Base-by-base conservation (phyloP, 2,329 filamentous ascomycete species). In the Cercospora nicotianae region DNA sequence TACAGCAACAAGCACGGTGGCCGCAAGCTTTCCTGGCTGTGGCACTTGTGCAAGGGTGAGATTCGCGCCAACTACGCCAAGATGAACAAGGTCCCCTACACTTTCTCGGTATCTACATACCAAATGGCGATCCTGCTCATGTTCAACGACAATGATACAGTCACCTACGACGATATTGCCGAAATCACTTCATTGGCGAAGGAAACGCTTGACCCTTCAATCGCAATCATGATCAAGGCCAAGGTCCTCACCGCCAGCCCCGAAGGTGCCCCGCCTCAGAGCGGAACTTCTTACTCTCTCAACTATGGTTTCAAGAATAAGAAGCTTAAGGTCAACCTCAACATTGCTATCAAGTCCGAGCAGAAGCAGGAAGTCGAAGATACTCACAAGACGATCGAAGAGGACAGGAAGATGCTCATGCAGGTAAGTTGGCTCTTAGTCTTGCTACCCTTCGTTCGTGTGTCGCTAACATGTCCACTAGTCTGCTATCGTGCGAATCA, bases 311-410 rank as follows among this genome's bases (percentile, higher is more conserved):
- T 98, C 85, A 97, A 96, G 87, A 93, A 90, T 83, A 99, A 99
- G 87, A 99, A 98, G 85, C 90, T 97, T 74, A 93, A 96, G 77
- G 90, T 98, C 75, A 99, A 99, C 77, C 85, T 99, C 64, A 99
- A 99, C 80, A 90, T 98, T 64, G 91, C 90, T 66, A 94, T 97
- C 82, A 94, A 97, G 83, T 91, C 93, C 36, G 96, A 99, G 82
- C 90, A 94, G 77, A 98, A 97, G 86, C 92, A 95, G 72, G 95
- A 99, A 80, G 91, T 93, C 72, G 94, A 93, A 70, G 95, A 99
- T 78, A 99, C 95, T 6, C 96, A 98, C 85, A 99, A 99, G 88
- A 98, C 93, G 3, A 97, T 99, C 74, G 95, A 99, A 83, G 95
- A 99, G 81, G 95, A 99, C 80, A 88, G 95, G 70, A 98, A 98